These are phyloP conservation scores for Wickerhamiella sergipiensis DNA, from an alignment of 805 yeast genomes.

Conservation along the genomic window DNA sequence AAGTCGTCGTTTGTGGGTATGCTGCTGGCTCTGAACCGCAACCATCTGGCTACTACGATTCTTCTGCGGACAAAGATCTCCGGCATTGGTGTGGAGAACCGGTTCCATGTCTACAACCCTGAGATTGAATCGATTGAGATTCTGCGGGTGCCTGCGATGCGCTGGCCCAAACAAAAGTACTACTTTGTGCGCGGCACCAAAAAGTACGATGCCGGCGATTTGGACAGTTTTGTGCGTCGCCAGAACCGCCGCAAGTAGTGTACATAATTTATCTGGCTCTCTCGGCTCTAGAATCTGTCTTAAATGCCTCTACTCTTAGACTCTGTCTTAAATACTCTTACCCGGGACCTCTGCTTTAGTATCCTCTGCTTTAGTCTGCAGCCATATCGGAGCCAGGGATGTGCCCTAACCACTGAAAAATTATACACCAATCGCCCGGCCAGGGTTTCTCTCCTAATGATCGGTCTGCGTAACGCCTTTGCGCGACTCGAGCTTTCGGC, in stretches of 20 bases:
- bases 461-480: neutral
- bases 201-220: constrained; percentile 27
- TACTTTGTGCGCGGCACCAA: constrained; percentile 64
- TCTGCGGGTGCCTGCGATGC: constrained; percentile 54
- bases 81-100: constrained; percentile 73
- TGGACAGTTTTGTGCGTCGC: constrained; percentile 23
- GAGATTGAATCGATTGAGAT: constrained; percentile 63
- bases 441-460: neutral
- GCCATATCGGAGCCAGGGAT: neutral
- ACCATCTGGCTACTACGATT: constrained; percentile 60
- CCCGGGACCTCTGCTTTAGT: too few relatives aligned
- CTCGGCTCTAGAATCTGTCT: too few relatives aligned
- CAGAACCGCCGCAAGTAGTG: constrained; percentile 15
- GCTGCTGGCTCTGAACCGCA: constrained; percentile 61
- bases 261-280: neutral
- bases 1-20: constrained; percentile 56
- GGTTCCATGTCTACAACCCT: constrained; percentile 74
- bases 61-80: constrained; percentile 69
- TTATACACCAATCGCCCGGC: neutral
- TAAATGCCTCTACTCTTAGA: neutral
- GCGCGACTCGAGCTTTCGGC: neutral
- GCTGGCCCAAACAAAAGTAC: constrained; percentile 72
- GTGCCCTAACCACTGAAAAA: neutral
- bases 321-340: neutral
- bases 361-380: too few relatives aligned